Evolutionary conservation across 495 filamentous ascomycete genomes (phyloP).

Genomic region (Baudoinia panamericana): DNA sequence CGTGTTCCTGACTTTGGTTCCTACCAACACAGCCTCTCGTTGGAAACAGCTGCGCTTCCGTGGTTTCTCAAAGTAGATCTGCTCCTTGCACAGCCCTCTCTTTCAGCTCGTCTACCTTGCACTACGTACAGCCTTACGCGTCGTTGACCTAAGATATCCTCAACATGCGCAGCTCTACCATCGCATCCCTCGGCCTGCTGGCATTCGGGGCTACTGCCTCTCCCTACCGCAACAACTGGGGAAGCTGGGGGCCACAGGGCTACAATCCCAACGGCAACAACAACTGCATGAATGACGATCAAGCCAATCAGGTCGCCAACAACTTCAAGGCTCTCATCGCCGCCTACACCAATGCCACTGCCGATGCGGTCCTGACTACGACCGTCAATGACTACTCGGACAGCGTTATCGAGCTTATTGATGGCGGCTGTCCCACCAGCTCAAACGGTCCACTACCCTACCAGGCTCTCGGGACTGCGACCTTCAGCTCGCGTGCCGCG

Average conservation of each 20-base stretch:
- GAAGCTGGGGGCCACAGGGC: no score
- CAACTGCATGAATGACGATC: conserved; percentile 2
- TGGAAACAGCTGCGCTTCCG: no score
- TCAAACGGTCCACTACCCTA: neutral
- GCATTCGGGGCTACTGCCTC: conserved; percentile 4
- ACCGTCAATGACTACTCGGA: conserved; percentile 7
- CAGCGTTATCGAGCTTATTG: conserved; percentile 8
- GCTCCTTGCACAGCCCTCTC: no score
- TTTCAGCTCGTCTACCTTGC: no score
- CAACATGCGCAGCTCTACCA: conserved; percentile 4
- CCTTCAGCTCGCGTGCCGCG: conserved; percentile 3
- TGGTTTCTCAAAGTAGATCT: no score
- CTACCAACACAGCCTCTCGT: no score
- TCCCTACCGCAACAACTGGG: neutral
- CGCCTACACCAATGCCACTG: conserved; percentile 2
- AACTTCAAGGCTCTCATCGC: conserved; percentile 6
- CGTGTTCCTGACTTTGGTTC: no score
- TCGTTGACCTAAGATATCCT: no score
- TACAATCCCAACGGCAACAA: neutral
- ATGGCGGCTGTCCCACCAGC: conserved; percentile 2
- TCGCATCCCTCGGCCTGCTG: neutral
- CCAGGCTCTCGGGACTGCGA: neutral
- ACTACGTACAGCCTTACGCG: no score
- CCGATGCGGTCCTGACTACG: conserved; percentile 2
- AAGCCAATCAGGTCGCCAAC: conserved; percentile 4